These are phyloP conservation scores for Lentinula raphanica DNA, from an alignment of 768 basidiomycete genomes.

Conservation along the genomic window DNA sequence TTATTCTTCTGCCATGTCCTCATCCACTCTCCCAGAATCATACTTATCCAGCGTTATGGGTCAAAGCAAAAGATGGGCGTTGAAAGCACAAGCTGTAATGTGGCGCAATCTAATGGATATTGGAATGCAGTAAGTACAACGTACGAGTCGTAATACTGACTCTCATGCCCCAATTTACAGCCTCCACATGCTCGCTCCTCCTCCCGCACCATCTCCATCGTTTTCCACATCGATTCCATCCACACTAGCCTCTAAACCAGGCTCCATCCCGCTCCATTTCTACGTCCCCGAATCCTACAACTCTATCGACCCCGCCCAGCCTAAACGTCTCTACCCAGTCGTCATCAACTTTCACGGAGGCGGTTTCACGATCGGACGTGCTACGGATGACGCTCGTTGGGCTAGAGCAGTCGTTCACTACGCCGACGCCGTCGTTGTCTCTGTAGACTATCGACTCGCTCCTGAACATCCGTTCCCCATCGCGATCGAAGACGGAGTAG, in stretches of 20 bases:
- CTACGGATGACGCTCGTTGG: slow-evolving; percentile 7
- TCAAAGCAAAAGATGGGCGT: background rate
- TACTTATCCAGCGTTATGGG: too few species aligned
- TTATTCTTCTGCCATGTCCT: background rate
- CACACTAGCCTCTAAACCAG: background rate
- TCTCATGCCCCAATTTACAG: background rate
- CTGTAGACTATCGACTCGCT: slow-evolving; percentile 28
- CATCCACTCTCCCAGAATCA: background rate
- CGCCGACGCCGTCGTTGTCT: slow-evolving; percentile 19
- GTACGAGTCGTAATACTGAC: background rate
- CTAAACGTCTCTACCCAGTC: background rate
- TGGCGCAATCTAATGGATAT: slow-evolving; percentile 9
- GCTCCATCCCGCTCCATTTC: slow-evolving; percentile 1
- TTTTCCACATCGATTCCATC: background rate
- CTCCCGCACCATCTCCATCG: slow-evolving; percentile 1
- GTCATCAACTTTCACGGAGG: slow-evolving; percentile 7
- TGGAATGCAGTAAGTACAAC: background rate
- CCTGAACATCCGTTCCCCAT: slow-evolving; percentile 29
- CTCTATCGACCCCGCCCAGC: background rate
- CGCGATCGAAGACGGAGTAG: slow-evolving; percentile 26
- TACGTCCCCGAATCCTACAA: slow-evolving; percentile 5
- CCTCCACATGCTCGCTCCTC: background rate
- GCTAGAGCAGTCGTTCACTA: slow-evolving; percentile 5
- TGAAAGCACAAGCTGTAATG: slow-evolving; percentile 6
- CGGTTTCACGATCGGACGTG: slow-evolving; percentile 7